phyloP scores from a whole-genome alignment of 179 eudicot species.

The Vitellaria paradoxa region DNA sequence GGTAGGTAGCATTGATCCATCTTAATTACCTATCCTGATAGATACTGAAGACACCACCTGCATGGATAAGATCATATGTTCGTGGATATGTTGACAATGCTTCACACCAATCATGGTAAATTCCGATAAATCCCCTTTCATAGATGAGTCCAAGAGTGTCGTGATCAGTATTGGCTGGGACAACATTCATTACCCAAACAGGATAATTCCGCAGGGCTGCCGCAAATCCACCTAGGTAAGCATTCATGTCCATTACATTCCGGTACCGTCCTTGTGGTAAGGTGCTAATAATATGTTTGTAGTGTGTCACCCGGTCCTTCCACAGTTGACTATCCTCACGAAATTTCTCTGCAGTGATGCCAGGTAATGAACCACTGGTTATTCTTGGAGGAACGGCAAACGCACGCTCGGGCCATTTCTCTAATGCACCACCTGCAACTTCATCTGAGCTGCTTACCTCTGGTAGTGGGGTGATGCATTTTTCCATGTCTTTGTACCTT shows the following conservation, averaged over 20 bases:
- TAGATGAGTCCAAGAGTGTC: slow-evolving; percentile 73
- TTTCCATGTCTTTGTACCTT: slow-evolving; percentile 81
- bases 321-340: slow-evolving; percentile 59
- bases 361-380: slow-evolving; percentile 44
- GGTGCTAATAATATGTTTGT: slow-evolving; percentile 38
- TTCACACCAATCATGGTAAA: slow-evolving; percentile 91
- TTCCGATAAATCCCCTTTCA: slow-evolving; percentile 84
- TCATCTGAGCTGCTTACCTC: slow-evolving; percentile 58
- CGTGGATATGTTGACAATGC: slow-evolving; percentile 90
- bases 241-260: slow-evolving; percentile 89
- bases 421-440: slow-evolving; percentile 73
- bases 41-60: slow-evolving; percentile 62
- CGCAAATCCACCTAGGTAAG: slow-evolving; percentile 80
- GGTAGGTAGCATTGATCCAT: too few species aligned
- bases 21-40: slow-evolving; percentile 67
- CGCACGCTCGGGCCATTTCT: slow-evolving; percentile 94
- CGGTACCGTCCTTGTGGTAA: slow-evolving; percentile 57
- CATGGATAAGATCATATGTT: slow-evolving; percentile 91
- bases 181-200: slow-evolving; percentile 95
- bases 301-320: slow-evolving; percentile 58
- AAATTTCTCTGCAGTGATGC: slow-evolving; percentile 52
- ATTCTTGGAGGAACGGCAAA: slow-evolving; percentile 75
- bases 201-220: slow-evolving; percentile 71
- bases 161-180: slow-evolving; percentile 46
- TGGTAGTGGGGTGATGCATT: slow-evolving; percentile 79